Base-by-base conservation (phyloP, 2,329 filamentous ascomycete genomes). In the Hypomyces rosellus region DNA sequence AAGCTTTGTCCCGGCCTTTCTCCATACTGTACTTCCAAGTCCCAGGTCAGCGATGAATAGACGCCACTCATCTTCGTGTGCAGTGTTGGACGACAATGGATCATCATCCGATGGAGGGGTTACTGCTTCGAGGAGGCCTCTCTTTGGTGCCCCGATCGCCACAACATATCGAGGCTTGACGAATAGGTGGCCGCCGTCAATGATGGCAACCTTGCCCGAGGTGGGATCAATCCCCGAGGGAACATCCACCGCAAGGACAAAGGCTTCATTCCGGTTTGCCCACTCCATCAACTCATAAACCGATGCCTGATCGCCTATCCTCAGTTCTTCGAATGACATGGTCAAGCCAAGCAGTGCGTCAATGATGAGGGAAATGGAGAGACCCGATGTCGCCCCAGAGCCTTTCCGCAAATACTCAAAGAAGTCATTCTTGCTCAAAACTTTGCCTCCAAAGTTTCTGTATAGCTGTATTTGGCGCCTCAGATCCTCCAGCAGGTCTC, bases 271-370 rank as follows among this genome's bases (percentile, higher is more conserved):
- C 56, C 90, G 85, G 64, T 96, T 97, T 3, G 89, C 86, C 90
- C 91, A 97, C 55, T 90, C 86, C 61, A 96, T 93, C 62, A 96
- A 81, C 63, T 95, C 87, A 62, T 95, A 91, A 0, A 89, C 88
- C 0, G 86, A 86, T 3, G 85, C 84, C 64, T 95, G 89, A 57
- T 95, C 88, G 14, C 86, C 85, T 2, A 85, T 86, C 34, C 89
- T 81, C 25, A 97, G 75, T 59, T 95, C 89, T 58, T 96, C 90
- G 61, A 96, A 96, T 2, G 88, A 85, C 50, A 90, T 82, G 41
- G 93, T 89, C 55, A 93, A 80, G 3, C 90, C 90, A 4, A 99
- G 80, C 12, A 97, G 74, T 1, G 90, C 91, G 65, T 99, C 93
- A 49, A 97, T 81, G 56, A 96, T 89, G 51, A 96, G 75, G 42